These are phyloP conservation scores for Micractinium sp. DNA, from an alignment of 139 green algal genomes.

Conservation along the genomic window DNA sequence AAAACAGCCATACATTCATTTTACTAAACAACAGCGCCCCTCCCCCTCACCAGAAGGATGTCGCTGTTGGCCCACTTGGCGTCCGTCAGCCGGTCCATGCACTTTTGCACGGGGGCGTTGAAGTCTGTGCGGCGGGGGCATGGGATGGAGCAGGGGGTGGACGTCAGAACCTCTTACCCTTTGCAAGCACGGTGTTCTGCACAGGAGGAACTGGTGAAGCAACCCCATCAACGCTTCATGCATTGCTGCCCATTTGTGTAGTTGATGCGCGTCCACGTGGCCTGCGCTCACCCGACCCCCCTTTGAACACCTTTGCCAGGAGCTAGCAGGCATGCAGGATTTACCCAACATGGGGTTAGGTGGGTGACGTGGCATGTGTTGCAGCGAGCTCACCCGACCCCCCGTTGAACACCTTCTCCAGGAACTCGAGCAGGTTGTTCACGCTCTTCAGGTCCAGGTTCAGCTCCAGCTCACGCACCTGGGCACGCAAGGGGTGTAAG, in stretches of 20 bases:
- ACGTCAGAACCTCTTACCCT: too few relatives aligned
- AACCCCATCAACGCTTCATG: too few relatives aligned
- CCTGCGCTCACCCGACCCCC: constrained; percentile 61
- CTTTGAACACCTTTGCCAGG: constrained; percentile 87
- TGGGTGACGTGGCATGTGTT: too few relatives aligned
- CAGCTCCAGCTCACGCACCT: constrained; percentile 86
- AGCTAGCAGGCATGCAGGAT: constrained; percentile 76
- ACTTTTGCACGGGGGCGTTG: constrained; percentile 83
- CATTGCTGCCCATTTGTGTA: too few relatives aligned
- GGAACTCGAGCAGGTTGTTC: constrained; percentile 84
- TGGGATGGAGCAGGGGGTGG: neutral
- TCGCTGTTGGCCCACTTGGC: constrained; percentile 88
- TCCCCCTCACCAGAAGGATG: constrained; percentile 75
- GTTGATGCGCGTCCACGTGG: too few relatives aligned
- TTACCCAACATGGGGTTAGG: too few relatives aligned
- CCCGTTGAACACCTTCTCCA: constrained; percentile 90
- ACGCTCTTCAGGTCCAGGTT: constrained; percentile 73
- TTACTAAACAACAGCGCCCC: neutral
- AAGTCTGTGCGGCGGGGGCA: constrained; percentile 62
- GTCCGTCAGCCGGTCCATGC: constrained; percentile 76
- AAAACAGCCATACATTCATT: neutral
- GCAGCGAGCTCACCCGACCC: constrained; percentile 48
- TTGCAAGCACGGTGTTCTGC: neutral
- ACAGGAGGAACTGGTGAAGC: too few relatives aligned
- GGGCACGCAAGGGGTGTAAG: neutral